Evolutionary conservation across 2,329 filamentous ascomycete genomes (phyloP), one percentile per base, ranked within the genome.

Genomic region (Claviceps paspali): DNA sequence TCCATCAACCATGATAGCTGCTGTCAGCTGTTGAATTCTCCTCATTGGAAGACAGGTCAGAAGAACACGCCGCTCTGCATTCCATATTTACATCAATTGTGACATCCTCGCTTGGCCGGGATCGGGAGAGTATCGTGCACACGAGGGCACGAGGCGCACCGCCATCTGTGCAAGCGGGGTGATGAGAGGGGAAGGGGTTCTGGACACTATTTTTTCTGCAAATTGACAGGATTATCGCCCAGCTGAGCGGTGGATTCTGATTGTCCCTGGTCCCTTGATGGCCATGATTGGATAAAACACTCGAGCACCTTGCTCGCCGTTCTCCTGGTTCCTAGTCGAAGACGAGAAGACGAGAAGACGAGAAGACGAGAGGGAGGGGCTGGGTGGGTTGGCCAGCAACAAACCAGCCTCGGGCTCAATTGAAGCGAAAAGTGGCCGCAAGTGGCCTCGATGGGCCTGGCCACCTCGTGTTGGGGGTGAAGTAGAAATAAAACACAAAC

Each of bases 1-100:
- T 5, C 8, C 21, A 8, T 22, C 21, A 8, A 22, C 8, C n/a
- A n/a, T n/a, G n/a, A n/a, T 22, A 8, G 21, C 21, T 8, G 21
- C 21, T 5, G 21, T 22, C 21, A 22, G 21, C 21, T 22, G 5
- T 22, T 8, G 5, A 22, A 22, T 47, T 47, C 48, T 49, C 50
- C 52, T 47, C 44, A 49, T 44, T 44, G 34, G 27, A n/a, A 14
- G n/a, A n/a, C n/a, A n/a, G n/a, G n/a, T n/a, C n/a, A n/a, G n/a
- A n/a, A n/a, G n/a, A n/a, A n/a, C n/a, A n/a, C n/a, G n/a, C n/a
- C n/a, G n/a, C n/a, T n/a, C n/a, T n/a, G n/a, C n/a, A n/a, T n/a
- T n/a, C n/a, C n/a, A n/a, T n/a, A n/a, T n/a, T n/a, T n/a, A n/a
- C n/a, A n/a, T n/a, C n/a, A n/a, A n/a, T n/a, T n/a, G n/a, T n/a